Percentiles rank a stretch among this genome's conserved stretches.
Evolutionary conservation across 352 stramenopile genomes (phyloP).

Genomic region (Salisapilia sapeloensis): DNA sequence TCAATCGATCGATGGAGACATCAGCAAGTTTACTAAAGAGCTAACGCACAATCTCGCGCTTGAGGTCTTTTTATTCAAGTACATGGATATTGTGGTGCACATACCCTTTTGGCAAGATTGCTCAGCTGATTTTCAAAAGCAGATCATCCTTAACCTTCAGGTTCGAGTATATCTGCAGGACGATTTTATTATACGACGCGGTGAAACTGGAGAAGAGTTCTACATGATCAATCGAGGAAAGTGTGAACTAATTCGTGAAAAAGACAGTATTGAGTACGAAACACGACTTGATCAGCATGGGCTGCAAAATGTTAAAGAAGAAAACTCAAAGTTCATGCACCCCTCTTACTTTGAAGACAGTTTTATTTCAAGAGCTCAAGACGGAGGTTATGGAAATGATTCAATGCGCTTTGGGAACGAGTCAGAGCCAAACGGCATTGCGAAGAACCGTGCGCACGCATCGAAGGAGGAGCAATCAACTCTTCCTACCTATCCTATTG

Average conservation of each 20-base stretch:
- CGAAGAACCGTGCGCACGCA: conserved; percentile 5
- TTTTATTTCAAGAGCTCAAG: conserved; percentile 10
- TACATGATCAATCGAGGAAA: conserved; percentile 46
- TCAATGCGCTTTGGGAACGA: conserved; percentile 6
- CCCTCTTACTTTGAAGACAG: conserved; percentile 11
- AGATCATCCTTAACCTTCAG: conserved; percentile 19
- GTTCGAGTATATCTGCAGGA: conserved; percentile 40
- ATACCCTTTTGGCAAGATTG: conserved; percentile 23
- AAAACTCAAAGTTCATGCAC: no score
- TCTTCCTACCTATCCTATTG: conserved; percentile 8
- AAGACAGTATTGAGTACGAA: conserved; percentile 7
- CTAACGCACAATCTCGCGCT: conserved; percentile 41
- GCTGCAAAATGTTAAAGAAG: conserved; percentile 7
- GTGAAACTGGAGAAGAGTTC: conserved; percentile 27
- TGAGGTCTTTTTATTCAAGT: conserved; percentile 59
- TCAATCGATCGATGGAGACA: conserved; percentile 32
- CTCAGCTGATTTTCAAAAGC: conserved; percentile 32
- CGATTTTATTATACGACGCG: conserved; percentile 33
- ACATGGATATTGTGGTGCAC: conserved; percentile 28
- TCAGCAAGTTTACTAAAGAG: conserved; percentile 28
- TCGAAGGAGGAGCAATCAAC: conserved; percentile 6
- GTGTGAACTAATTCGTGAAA: conserved; percentile 12
- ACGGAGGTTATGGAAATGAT: conserved; percentile 4
- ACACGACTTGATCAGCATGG: conserved; percentile 5
- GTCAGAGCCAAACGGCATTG: conserved; percentile 6